These are phyloP conservation scores for Proliferodiscus dingleyae DNA, from an alignment of 2,329 filamentous ascomycete species.

Conservation along the genomic window DNA sequence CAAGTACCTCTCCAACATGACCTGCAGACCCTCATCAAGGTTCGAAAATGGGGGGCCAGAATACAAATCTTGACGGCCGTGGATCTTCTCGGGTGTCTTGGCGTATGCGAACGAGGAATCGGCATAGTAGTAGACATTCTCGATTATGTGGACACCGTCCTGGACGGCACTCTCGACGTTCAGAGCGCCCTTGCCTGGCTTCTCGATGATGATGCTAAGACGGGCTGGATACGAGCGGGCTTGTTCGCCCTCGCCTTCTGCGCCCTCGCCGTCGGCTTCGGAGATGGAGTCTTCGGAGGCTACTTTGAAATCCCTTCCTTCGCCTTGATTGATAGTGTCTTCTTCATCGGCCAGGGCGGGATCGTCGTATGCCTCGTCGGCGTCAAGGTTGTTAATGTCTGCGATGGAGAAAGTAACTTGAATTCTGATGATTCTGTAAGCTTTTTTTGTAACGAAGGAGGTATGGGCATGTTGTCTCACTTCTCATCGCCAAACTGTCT, in stretches of 20 bases:
- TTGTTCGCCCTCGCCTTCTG: slow-evolving; percentile 45
- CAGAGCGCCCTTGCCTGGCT: slow-evolving; percentile 77
- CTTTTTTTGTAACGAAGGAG: slow-evolving; percentile 17
- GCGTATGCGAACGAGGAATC: slow-evolving; percentile 73
- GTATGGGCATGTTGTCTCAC: too few relatives aligned
- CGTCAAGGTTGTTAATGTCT: slow-evolving; percentile 66
- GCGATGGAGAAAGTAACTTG: slow-evolving; percentile 79
- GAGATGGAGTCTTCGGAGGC: slow-evolving; percentile 51
- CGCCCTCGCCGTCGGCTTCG: slow-evolving; percentile 54
- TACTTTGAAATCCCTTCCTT: slow-evolving; percentile 52
- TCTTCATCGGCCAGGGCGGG: slow-evolving; percentile 49
- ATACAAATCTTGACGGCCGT: slow-evolving; percentile 74
- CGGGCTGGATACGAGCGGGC: slow-evolving; percentile 69
- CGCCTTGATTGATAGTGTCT: slow-evolving; percentile 42
- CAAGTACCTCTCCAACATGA: slow-evolving; percentile 86
- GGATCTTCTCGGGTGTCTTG: slow-evolving; percentile 69
- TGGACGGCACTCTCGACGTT: slow-evolving; percentile 82
- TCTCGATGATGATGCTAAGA: slow-evolving; percentile 83
- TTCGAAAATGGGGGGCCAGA: slow-evolving; percentile 88
- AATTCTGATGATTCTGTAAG: slow-evolving; percentile 48
- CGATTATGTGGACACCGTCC: slow-evolving; percentile 80
- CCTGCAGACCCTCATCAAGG: slow-evolving; percentile 92
- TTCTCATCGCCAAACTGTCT: slow-evolving; percentile 84
- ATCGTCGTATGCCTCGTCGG: slow-evolving; percentile 55
- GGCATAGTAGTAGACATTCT: slow-evolving; percentile 85